Base-by-base conservation (phyloP, 768 basidiomycete genomes). In the Panellus pusillus region DNA sequence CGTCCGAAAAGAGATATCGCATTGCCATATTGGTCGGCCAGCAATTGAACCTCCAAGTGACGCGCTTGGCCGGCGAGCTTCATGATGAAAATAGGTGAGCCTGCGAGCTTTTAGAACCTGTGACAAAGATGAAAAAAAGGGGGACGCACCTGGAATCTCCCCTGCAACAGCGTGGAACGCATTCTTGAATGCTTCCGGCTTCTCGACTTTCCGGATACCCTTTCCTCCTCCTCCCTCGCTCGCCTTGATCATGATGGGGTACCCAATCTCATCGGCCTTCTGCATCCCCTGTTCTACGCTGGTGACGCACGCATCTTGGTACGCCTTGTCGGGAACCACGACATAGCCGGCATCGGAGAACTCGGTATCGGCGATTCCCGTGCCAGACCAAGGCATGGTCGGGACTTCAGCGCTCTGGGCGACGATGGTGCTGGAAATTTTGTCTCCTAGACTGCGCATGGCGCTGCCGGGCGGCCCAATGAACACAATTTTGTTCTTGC, bases 81-180 rank as follows among this genome's bases (percentile, higher is more conserved):
- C 97, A 99, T 99, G 75, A 99, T 91, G 74, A 99, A 99, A 62
- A 99, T 94, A 46, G 97, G 97, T 1, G 97, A 98, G 39, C 97
- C 97, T 85, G 59, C 15, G 35, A 44, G 31, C 17, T 54, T 54
- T 58, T 32, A 53, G 57, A 44, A 58, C 48, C 49, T 35, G 38
- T 18, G 14, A 3, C n/a, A 14, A 17, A 50, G 31, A 49, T 14
- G 51, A 64, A 40, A 43, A 43, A 49, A 19, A 50, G 24, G 15
- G 39, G 50, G 19, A 67, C 75, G 45, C 64, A 96, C 96, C 96
- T 65, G 97, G 97, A 62, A 99, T 94, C 74, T 99, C 97, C 64
- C 94, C 91, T 36, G 84, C 81, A 9, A 98, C 97, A 6, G 97
- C 97, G 60, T 90, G 81, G 72, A 86, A 99, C 27, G 94, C 87